Base-by-base conservation (phyloP, 805 yeast genomes). In the Sugiyamaella floridensis region DNA sequence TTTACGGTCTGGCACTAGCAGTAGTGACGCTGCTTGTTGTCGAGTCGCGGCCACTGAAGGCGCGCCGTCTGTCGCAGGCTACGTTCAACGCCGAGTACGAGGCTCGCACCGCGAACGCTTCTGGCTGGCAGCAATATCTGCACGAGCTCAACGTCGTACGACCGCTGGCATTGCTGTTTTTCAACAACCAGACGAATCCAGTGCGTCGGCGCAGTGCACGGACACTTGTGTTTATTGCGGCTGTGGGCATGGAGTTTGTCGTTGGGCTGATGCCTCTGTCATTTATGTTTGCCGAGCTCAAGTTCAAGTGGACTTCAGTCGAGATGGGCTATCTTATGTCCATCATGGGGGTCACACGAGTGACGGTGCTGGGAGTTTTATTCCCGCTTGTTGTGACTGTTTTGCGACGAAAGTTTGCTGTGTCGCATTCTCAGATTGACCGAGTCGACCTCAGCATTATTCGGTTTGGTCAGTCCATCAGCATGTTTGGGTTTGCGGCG, bases 281-380 rank as follows among this genome's bases (percentile, higher is more conserved):
- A 16, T 42, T 64, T 29, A 50, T 67, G 9, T 65, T 62, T 48
- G 56, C 62, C 1, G 67, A 66, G 48, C 50, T 60, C 49, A 47
- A 54, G 44, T 67, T 65, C 53, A 54, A 60, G 15, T 67, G 69
- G 70, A 60, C 66, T 2, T 54, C 66, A 10, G 61, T 63, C 7
- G 67, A 65, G 50, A 62, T 62, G 7, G 70, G 70, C 8, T 65
- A 64, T 53, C 47, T 66, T 44, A 55, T 67, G 56, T 56, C 68
- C 5, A 15, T 61, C 26, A 37, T 51, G 16, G 67, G 70, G 3
- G 40, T 57, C 2, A 51, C 59, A 15, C 55, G 68, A 19, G 60
- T 62, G n/a, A 16, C 63, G 6, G 52, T 60, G 7, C 54, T 66
- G n/a, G 57, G 58, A 11, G 49, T 57, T 12, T 19, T 62, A 2